Evolutionary conservation across 2,329 filamentous ascomycete species (phyloP), one percentile per base, ranked within the genome.

Genomic region (Cladosporium sp.): DNA sequence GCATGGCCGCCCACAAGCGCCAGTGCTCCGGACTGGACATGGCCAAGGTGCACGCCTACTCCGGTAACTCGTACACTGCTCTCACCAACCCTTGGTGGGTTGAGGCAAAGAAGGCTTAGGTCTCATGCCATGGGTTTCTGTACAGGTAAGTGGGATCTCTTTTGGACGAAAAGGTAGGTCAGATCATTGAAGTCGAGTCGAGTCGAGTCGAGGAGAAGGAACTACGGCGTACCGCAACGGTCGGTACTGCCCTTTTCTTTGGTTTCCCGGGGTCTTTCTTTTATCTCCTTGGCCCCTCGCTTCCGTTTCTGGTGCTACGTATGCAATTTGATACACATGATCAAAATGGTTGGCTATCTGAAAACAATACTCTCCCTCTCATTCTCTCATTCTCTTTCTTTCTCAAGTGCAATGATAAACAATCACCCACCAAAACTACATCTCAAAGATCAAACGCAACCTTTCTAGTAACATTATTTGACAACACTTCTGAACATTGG

Each of bases 81-180:
- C 25, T 46, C 4, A 58, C 56, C 11, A 58, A 58, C 16, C 56
- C 56, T 43, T 58, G 56, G 56, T 58, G 56, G 56, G 10, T 13
- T 5, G 13, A 2, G 21, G n/a, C 21, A 32, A 57, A 21, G 30
- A 39, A 57, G 10, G 23, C 10, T 10, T 18, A 54, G 23, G 49
- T 54, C 39, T n/a, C n/a, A n/a, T n/a, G n/a, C n/a, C n/a, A n/a
- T n/a, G n/a, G n/a, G n/a, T n/a, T n/a, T n/a, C n/a, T n/a, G 54
- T 57, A 26, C 54, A 26, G 30, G n/a, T n/a, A 57, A 25, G 21
- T 57, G 30, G 21, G 28, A 28, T 28, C 28, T 28, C 7, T 28
- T 28, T 28, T 28, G 28, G 28, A 28, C 4, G 28, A 28, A 28
- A 4, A 28, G 28, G 28, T 7, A 28, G 7, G 28, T 28, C 28